A percentile compares a stretch with the other conserved stretches of the same genome.
Evolutionary conservation across 129 eudicot species (phyloP).

Genomic region (Helianthus tuberosus): DNA sequence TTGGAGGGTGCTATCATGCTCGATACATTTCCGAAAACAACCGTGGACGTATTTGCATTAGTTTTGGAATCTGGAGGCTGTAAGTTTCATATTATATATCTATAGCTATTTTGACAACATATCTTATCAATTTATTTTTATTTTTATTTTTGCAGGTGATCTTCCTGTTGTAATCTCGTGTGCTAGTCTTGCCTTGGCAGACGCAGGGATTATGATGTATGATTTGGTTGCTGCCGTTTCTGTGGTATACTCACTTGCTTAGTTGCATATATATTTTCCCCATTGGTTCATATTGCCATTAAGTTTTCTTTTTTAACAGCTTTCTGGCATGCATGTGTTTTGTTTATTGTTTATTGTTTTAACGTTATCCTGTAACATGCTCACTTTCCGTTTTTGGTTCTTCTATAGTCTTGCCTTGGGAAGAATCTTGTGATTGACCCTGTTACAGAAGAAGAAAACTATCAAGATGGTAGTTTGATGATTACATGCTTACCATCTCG

Average conservation of each 20-base stretch:
- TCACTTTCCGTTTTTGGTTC: background rate
- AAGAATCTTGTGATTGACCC: conserved; percentile 89
- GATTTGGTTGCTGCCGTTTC: conserved; percentile 91
- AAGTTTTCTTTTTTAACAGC: background rate
- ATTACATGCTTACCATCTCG: conserved; percentile 84
- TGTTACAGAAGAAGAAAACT: conserved; percentile 81
- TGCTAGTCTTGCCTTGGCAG: conserved; percentile 97
- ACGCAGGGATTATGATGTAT: conserved; percentile 97
- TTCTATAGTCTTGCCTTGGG: conserved; percentile 68
- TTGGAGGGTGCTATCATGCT: conserved; percentile 91
- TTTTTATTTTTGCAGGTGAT: conserved; percentile 62
- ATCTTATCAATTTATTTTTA: background rate
- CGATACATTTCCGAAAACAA: conserved; percentile 88
- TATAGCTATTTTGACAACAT: background rate
- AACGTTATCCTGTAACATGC: background rate
- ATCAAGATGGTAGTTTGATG: conserved; percentile 85
- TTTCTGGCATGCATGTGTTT: background rate
- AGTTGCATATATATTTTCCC: background rate
- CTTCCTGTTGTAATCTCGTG: conserved; percentile 93
- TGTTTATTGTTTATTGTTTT: background rate
- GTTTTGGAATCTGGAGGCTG: conserved; percentile 98
- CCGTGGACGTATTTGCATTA: conserved; percentile 95
- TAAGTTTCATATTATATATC: conserved; percentile 41
- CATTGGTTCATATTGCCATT: background rate
- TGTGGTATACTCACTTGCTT: conserved; percentile 61